Percentiles rank a stretch among this genome's conserved stretches.
These are phyloP conservation scores for Bipolaris oryzae DNA, from an alignment of 2,329 filamentous ascomycete genomes.

Conservation along the genomic window DNA sequence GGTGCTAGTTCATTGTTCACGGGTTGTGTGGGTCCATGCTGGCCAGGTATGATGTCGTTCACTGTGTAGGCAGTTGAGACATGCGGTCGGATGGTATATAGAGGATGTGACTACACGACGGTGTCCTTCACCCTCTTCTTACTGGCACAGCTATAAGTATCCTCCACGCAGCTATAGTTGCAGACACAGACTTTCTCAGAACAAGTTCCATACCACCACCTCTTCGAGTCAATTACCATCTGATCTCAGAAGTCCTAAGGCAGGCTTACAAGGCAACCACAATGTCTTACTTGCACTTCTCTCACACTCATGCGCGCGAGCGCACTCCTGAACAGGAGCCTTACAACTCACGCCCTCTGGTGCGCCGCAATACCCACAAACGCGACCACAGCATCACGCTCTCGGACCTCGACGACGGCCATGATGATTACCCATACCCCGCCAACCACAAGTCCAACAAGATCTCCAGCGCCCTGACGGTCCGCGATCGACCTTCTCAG, in stretches of 20 bases:
- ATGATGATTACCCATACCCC: constrained; percentile 41
- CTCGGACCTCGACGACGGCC: constrained; percentile 30
- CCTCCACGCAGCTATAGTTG: neutral
- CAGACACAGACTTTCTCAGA: neutral
- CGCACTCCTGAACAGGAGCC: constrained; percentile 24
- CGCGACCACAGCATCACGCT: constrained; percentile 30
- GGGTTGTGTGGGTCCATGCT: constrained; percentile 14
- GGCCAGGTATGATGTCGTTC: constrained; percentile 7
- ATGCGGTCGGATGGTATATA: constrained; percentile 20
- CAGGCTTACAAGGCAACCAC: constrained; percentile 11
- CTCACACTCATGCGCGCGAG: constrained; percentile 29
- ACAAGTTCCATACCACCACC: neutral
- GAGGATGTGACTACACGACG: constrained; percentile 4
- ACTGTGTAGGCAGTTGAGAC: constrained; percentile 21
- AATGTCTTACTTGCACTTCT: constrained; percentile 37
- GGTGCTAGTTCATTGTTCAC: constrained; percentile 10
- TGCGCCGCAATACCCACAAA: constrained; percentile 34
- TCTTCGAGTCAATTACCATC: neutral
- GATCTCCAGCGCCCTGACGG: constrained; percentile 34
- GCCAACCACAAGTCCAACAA: constrained; percentile 19
- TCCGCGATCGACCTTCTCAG: constrained; percentile 34
- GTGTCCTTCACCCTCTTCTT: constrained; percentile 1
- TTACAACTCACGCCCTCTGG: constrained; percentile 25
- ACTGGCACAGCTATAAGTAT: constrained; percentile 13
- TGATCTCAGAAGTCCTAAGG: neutral